Conservation (phyloP, 1,284 basidiomycete genomes). For the Malassezia yamatoensis region DNA sequence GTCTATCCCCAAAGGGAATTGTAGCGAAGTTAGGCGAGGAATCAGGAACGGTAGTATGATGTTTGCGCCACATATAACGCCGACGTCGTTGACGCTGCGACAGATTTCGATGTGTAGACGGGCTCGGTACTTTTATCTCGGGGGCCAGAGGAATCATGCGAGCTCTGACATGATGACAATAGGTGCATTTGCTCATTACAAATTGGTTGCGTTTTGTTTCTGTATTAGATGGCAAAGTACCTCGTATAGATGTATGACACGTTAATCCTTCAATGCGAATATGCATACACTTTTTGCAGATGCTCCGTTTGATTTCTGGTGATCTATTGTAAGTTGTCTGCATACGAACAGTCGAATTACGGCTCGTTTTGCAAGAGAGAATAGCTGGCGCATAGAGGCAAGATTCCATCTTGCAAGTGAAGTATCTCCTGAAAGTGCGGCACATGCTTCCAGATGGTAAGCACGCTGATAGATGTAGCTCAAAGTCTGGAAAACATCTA, state of each 20-base stretch:
- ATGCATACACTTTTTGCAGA: conserved; percentile 4
- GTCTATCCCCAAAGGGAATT: conserved; percentile 1
- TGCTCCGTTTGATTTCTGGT: conserved; percentile 11
- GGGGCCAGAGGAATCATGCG: neutral
- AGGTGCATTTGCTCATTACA: neutral
- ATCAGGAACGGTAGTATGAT: neutral
- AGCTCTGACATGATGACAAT: neutral
- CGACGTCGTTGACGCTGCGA: conserved; percentile 15
- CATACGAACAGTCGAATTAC: conserved; percentile 12
- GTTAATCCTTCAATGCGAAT: conserved; percentile 8
- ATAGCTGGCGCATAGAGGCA: conserved; percentile 5
- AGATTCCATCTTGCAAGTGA: conserved; percentile 1
- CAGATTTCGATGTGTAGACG: neutral
- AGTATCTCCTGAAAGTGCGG: neutral
- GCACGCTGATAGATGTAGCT: conserved; percentile 17
- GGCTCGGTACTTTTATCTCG: neutral
- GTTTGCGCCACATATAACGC: conserved; percentile 1
- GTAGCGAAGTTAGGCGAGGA: neutral
- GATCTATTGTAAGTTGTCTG: neutral
- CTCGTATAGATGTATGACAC: neutral
- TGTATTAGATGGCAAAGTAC: neutral
- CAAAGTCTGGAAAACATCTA: conserved; percentile 21
- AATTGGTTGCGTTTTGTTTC: neutral
- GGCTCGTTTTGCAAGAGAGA: conserved; percentile 10
- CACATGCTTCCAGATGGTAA: neutral